A percentile compares a stretch with the other conserved stretches of the same genome.
Conservation (phyloP, 2,329 filamentous ascomycete genomes). For the Diaporthe sp. region DNA sequence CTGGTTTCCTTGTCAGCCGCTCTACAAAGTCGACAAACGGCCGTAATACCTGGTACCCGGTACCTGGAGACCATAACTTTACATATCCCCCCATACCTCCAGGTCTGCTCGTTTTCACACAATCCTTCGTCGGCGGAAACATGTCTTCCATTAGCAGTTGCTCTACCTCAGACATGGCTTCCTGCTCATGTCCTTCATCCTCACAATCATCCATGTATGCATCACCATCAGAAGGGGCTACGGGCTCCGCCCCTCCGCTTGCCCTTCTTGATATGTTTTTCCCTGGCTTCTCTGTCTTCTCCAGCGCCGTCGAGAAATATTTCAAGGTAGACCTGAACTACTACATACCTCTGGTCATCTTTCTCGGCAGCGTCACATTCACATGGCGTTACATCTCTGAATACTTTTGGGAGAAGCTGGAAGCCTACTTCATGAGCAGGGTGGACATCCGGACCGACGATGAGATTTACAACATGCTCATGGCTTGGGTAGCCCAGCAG, state of each 20-base stretch:
- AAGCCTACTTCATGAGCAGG: conserved; percentile 70
- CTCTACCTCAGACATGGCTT: neutral
- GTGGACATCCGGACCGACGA: conserved; percentile 76
- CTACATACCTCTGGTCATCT: conserved; percentile 69
- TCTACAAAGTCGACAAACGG: neutral
- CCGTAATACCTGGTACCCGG: neutral
- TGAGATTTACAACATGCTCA: conserved; percentile 78
- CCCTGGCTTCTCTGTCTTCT: conserved; percentile 71
- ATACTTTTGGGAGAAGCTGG: conserved; percentile 58
- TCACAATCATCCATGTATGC: neutral
- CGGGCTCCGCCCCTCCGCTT: conserved; percentile 49
- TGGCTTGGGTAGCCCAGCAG: conserved; percentile 75
- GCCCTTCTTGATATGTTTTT: conserved; percentile 71
- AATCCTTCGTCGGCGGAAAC: neutral
- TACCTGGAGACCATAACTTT: neutral
- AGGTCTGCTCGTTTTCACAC: too few relatives aligned
- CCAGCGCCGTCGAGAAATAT: conserved; percentile 63
- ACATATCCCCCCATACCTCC: neutral
- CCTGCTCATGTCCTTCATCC: neutral
- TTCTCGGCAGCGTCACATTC: conserved; percentile 59
- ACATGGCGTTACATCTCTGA: conserved; percentile 63
- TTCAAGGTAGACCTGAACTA: conserved; percentile 70
- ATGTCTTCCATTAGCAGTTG: conserved; percentile 24
- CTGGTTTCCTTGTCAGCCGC: neutral
- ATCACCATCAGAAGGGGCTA: neutral